phyloP scores from a whole-genome alignment of 495 filamentous ascomycete genomes.

The Annulohypoxylon stygium region DNA sequence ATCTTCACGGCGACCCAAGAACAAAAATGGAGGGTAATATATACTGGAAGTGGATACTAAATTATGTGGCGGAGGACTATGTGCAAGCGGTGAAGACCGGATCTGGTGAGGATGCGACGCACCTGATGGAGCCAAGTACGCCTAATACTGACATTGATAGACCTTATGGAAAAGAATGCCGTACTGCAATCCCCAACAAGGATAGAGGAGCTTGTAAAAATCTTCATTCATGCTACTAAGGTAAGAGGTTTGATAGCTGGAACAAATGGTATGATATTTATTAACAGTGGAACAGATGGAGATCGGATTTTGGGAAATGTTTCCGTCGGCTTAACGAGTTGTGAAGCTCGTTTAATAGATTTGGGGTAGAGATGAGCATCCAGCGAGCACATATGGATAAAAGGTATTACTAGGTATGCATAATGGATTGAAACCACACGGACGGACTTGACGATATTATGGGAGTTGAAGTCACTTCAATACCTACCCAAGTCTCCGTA shows the following conservation, averaged over 20 bases:
- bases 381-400: conserved; percentile 7
- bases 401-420: not conserved
- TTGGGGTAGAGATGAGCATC: not conserved
- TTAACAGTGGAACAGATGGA: conserved; percentile 74
- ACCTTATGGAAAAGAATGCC: conserved; percentile 77
- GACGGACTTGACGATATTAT: not conserved
- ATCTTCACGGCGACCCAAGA: conserved; percentile 69
- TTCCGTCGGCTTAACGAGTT: conserved; percentile 43
- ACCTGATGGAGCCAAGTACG: not conserved
- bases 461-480: not conserved
- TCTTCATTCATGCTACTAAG: conserved; percentile 88
- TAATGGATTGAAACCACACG: not conserved
- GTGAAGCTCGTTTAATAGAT: not conserved
- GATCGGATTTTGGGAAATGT: conserved; percentile 90
- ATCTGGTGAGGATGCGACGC: conserved; percentile 64
- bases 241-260: conserved; percentile 67
- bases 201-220: conserved; percentile 82
- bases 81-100: conserved; percentile 74
- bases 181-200: conserved; percentile 75
- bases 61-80: conserved; percentile 85
- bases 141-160: conserved; percentile 60
- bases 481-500: not conserved
- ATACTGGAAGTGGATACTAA: conserved; percentile 94
- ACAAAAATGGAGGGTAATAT: conserved; percentile 74
- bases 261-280: conserved; percentile 21